Evolutionary conservation across 768 basidiomycete species (phyloP), one percentile per base, ranked within the genome.

Genomic region (Arthromyces matolae): DNA sequence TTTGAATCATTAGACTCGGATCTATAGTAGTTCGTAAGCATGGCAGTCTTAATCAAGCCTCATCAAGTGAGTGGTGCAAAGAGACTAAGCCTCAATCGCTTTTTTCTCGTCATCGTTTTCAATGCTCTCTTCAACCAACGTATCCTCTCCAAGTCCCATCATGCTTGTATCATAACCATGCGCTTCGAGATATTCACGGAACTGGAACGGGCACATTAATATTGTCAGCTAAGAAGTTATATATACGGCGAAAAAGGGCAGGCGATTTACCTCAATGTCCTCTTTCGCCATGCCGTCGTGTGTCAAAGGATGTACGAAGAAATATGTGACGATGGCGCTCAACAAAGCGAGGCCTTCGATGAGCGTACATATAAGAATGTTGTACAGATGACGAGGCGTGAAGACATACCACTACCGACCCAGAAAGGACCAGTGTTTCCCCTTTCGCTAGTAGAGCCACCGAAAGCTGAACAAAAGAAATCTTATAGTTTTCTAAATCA

Each of bases 341-440:
- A 92, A 53, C 36, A 95, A 53, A 4, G 91, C 91, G 38, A 96
- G 76, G 31, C 77, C 83, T 69, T n/a, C n/a, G n/a, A n/a, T n/a
- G n/a, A n/a, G n/a, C n/a, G n/a, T n/a, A n/a, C n/a, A n/a, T n/a
- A n/a, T n/a, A n/a, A n/a, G n/a, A n/a, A n/a, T n/a, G n/a, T n/a
- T n/a, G n/a, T n/a, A n/a, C n/a, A n/a, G n/a, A n/a, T n/a, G n/a
- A n/a, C n/a, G n/a, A n/a, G n/a, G n/a, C n/a, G n/a, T n/a, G n/a
- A n/a, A 4, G 8, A 59, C 70, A 19, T 55, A 73, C 83, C 86
- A 55, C 86, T 88, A n/a, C 76, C 90, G 52, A 92, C 64, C 87
- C 85, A 91, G 78, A 92, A 92, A 10, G 89, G 89, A 16, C 90
- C 89, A 0, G 91, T 92, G 61, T 86, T 84, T 40, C 84, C 86